Evolutionary conservation across 192 early-diverging fungal species (phyloP).

Genomic region (Coemansia sp.): DNA sequence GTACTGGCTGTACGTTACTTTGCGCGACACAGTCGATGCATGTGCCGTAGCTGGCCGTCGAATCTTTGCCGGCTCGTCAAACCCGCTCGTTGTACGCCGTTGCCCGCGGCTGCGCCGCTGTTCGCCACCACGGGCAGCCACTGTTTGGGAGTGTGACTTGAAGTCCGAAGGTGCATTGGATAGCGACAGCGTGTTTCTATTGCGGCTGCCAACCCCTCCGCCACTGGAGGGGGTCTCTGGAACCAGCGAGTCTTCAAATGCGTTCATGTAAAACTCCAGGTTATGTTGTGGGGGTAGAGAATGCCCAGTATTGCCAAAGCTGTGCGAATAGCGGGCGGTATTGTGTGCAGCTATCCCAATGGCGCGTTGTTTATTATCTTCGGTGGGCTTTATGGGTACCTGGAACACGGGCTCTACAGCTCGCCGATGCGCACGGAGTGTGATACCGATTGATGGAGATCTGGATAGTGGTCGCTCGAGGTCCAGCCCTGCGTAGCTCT

Average conservation of each 20-base stretch:
- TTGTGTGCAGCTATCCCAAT: neutral
- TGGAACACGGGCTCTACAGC: conserved; percentile 6
- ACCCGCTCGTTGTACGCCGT: conserved; percentile 38
- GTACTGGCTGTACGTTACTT: conserved; percentile 48
- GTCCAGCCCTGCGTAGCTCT: conserved; percentile 7
- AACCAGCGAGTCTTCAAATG: conserved; percentile 1
- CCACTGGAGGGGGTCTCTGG: conserved; percentile 11
- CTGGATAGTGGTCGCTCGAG: conserved; percentile 3
- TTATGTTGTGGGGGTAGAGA: neutral
- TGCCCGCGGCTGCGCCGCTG: conserved; percentile 21
- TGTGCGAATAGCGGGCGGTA: conserved; percentile 18
- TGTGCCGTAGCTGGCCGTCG: conserved; percentile 34
- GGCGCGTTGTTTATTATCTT: neutral
- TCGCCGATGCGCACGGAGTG: conserved; percentile 4
- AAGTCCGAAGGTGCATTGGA: conserved; percentile 19
- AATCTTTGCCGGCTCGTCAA: conserved; percentile 15
- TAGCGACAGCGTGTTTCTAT: neutral
- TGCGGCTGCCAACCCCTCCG: neutral
- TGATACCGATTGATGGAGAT: conserved; percentile 5
- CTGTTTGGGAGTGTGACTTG: conserved; percentile 15
- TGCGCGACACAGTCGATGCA: conserved; percentile 23
- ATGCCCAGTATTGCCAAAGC: conserved; percentile 12
- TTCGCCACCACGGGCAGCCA: conserved; percentile 14
- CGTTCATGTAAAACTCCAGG: conserved; percentile 10
- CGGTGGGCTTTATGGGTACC: neutral